phyloP scores from a whole-genome alignment of 768 basidiomycete species.

The Ramaria rubella region DNA sequence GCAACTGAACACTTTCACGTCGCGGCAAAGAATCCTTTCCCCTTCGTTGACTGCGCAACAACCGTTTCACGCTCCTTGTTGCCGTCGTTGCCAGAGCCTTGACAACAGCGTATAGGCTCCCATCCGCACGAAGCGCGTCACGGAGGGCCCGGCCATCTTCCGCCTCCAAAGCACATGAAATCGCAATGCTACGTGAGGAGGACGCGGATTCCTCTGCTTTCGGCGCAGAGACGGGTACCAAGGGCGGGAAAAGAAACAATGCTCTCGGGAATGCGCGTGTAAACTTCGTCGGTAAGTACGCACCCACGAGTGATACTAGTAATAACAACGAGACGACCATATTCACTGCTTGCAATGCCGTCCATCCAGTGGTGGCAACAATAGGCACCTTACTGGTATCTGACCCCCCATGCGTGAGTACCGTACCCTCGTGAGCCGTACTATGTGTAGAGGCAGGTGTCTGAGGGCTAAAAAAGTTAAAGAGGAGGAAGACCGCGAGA shows the following conservation, averaged over 20 bases:
- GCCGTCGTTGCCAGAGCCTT: slow-evolving; percentile 17
- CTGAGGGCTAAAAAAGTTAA: slow-evolving; percentile 79
- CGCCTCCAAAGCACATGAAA: slow-evolving; percentile 28
- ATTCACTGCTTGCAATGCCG: background rate
- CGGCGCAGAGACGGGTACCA: background rate
- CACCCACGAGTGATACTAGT: background rate
- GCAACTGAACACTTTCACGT: slow-evolving; percentile 38
- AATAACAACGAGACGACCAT: background rate
- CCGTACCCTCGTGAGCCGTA: slow-evolving; percentile 45
- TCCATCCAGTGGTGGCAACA: background rate
- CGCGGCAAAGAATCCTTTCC: slow-evolving; percentile 26
- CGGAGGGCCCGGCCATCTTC: slow-evolving; percentile 36
- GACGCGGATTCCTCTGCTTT: background rate
- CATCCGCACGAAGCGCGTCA: slow-evolving; percentile 32
- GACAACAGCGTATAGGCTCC: slow-evolving; percentile 32
- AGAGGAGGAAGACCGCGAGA: slow-evolving; percentile 74
- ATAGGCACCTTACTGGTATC: slow-evolving; percentile 18
- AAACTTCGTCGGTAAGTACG: slow-evolving; percentile 36
- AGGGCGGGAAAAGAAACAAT: background rate
- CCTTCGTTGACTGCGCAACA: slow-evolving; percentile 21
- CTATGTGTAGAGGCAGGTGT: slow-evolving; percentile 19
- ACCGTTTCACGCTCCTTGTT: slow-evolving; percentile 1
- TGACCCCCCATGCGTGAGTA: slow-evolving; percentile 38
- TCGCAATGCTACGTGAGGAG: slow-evolving; percentile 12
- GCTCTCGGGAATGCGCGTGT: background rate